Evolutionary conservation across 2,329 filamentous ascomycete genomes (phyloP).

Genomic region (Fusarium haematococcum): DNA sequence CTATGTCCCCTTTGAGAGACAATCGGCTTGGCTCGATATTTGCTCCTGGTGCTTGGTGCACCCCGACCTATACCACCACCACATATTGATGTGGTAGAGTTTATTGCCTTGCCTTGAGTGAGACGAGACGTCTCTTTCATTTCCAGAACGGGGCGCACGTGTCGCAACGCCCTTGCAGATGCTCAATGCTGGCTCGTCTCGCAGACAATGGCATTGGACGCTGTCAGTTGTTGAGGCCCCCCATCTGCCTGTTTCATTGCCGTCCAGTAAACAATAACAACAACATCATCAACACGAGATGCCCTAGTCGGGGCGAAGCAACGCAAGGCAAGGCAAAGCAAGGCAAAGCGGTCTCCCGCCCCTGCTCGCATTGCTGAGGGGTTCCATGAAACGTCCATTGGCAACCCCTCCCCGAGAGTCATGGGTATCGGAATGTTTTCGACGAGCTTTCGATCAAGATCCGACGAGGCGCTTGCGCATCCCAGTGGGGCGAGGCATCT

Average conservation of each 20-base stretch:
- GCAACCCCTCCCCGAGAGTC: constrained; percentile 17
- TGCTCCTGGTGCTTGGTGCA: constrained; percentile 7
- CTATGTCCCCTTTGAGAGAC: neutral
- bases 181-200: constrained; percentile 10
- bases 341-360: constrained; percentile 25
- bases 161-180: constrained; percentile 32
- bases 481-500: constrained; percentile 31
- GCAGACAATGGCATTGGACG: constrained; percentile 10
- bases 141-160: constrained; percentile 39
- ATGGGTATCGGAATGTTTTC: constrained; percentile 41
- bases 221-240: constrained; percentile 29
- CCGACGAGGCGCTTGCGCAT: constrained; percentile 44
- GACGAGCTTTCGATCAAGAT: constrained; percentile 43
- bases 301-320: neutral
- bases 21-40: constrained; percentile 6
- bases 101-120: constrained; percentile 15
- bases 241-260: constrained; percentile 15
- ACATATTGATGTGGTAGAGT: constrained; percentile 6
- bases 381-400: constrained; percentile 34
- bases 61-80: constrained; percentile 14
- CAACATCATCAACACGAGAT: constrained; percentile 15
- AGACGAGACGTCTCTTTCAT: constrained; percentile 21
- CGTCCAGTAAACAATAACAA: constrained; percentile 20
- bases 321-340: neutral
- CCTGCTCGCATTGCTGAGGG: constrained; percentile 34